Base-by-base conservation (phyloP, 2,329 filamentous ascomycete genomes). In the Lasiodiplodia gonubiensis region DNA sequence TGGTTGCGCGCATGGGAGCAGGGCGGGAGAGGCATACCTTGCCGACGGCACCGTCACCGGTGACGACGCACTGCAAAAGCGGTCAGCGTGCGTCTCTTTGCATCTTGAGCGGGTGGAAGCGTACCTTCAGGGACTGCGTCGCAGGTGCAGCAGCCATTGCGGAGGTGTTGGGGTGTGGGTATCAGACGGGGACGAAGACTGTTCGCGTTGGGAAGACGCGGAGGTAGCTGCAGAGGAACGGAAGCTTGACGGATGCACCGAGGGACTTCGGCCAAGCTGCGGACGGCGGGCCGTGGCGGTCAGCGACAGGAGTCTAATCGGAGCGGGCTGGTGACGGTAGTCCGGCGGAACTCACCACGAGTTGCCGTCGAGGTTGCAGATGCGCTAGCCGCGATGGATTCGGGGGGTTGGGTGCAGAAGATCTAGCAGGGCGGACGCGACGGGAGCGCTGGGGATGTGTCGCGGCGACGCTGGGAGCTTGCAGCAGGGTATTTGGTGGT, bases 1-100 rank as follows among this genome's bases (percentile, higher is more conserved):
- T 70, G 69, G 65, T n/a, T 42, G 27, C 64, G 70, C 70, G 72
- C 70, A 68, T 68, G 69, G 67, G 67, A 57, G 46, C 59, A 59
- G 33, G n/a, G 39, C 49, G 70, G 11, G 49, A 53, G 67, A 48
- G 33, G 80, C 85, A 82, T 83, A 97, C 94, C 89, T 99, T 99
- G 82, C 95, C 95, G 76, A 99, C 95, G 79, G 95, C 95, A 92
- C 95, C 95, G 82, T 99, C 95, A 84, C 95, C 95, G 71, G 95
- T 98, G 78, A 99, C 95, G 79, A 99, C 95, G 81, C 95, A 99
- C 93, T 97, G 76, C 70, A 74, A 70, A 66, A 74, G 78, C 79
- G 73, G 72, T 69, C 48, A 69, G 67, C 37, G 33, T 33, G 60
- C 6, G 14, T 51, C 18, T 39, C 35, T 16, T 42, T 55, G 59